Base-by-base conservation (phyloP, 2,329 filamentous ascomycete species). In the Pestalotiopsis sp. region DNA sequence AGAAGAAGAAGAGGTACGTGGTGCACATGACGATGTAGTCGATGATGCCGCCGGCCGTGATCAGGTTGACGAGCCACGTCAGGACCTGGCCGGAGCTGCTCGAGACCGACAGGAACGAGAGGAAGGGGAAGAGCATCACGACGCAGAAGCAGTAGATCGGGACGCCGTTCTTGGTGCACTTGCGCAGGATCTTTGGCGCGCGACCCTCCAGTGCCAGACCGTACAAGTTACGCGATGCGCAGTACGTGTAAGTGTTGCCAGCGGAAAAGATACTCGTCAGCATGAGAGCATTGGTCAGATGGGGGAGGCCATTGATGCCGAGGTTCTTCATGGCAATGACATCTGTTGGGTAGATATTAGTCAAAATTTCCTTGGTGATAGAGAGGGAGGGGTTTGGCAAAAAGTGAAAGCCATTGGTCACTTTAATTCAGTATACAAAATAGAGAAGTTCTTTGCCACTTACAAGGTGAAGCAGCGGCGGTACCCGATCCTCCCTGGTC, bases 61-160 rank as follows among this genome's bases (percentile, higher is more conserved):
- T 68, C 41, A 72, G 49, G 65, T 69, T 71, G 6, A 67, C 64
- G 17, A 72, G 66, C 67, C 67, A 72, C 11, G 31, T 70, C 23
- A 72, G 27, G 3, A 72, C 70, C 52, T 49, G 23, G 17, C 12
- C 31, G n/a, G 69, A 68, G 73, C 78, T 67, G 77, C 58, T 68
- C 9, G 61, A 57, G 2, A 73, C 38, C 11, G 79, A 78, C 9
- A 85, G 80, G 13, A 91, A 92, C 17, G 86, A 85, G 38, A 92
- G 79, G n/a, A 91, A 81, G 2, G 87, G 84, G 74, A 92, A 87
- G 4, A 84, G 72, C 71, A 91, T 84, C 2, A 87, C 85, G 31
- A 89, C 75, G 4, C 75, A 69, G 27, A 92, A 88, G 72, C 85
- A 88, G 75, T 89, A 90, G 70, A 90, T 84, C 0, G 90, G 90